Conservation (phyloP, 1,284 basidiomycete species). For the Malassezia cuniculi region DNA sequence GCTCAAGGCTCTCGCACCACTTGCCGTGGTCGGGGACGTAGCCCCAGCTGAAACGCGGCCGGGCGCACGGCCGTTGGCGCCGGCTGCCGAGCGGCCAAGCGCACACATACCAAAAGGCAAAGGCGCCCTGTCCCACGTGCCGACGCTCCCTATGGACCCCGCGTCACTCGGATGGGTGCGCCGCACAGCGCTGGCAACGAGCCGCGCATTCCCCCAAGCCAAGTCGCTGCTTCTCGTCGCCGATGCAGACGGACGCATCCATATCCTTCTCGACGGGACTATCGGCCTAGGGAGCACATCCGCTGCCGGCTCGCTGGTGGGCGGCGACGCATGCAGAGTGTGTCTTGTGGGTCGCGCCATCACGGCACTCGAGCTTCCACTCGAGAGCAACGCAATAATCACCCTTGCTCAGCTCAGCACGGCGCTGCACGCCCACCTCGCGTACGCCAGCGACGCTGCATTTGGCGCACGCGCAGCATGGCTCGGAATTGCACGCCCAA, state of each 20-base stretch:
- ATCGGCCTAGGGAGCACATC: background rate
- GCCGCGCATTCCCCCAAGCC: too few relatives aligned
- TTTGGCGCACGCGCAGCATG: conserved; percentile 2
- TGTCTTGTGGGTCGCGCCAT: too few relatives aligned
- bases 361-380: conserved; percentile 1
- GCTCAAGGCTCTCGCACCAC: conserved; percentile 3
- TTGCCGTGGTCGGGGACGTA: background rate
- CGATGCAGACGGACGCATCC: background rate
- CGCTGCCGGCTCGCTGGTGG: background rate
- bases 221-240: conserved; percentile 4
- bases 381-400: background rate
- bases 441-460: conserved; percentile 6
- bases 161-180: too few relatives aligned
- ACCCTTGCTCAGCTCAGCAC: conserved; percentile 9
- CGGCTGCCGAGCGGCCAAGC: conserved; percentile 1
- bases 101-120: background rate
- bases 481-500: conserved; percentile 4
- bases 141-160: background rate
- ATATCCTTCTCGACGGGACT: conserved; percentile 8
- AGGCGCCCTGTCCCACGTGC: conserved; percentile 3
- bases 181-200: too few relatives aligned
- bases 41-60: too few relatives aligned
- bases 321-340: too few relatives aligned
- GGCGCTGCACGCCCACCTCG: background rate
- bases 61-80: background rate